Base-by-base conservation (phyloP, 2,329 filamentous ascomycete genomes). In the Magnaporthiopsis rhizophila region DNA sequence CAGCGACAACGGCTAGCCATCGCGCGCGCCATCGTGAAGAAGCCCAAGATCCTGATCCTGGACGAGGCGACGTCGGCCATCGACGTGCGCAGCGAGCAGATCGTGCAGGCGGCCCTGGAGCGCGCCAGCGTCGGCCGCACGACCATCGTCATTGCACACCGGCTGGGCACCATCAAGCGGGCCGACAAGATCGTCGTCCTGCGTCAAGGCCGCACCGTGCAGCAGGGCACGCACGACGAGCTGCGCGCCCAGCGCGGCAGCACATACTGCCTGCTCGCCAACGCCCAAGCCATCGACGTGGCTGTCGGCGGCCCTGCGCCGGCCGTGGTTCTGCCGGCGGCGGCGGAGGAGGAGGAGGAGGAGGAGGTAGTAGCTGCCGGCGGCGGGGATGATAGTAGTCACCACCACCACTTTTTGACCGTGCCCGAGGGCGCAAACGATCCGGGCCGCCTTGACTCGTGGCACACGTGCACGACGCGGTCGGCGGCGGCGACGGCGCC, bases 11-110 rank as follows among this genome's bases (percentile, higher is more conserved):
- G 86, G 4, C 76, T 89, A 12, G 83, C 85, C 0, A 87, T 89
- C 65, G 86, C 86, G 0, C 79, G 86, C 26, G 83, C 82, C 57
- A 85, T 89, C 63, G 76, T 89, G 58, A 81, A 82, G 61, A 75
- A 85, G 66, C 83, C 86, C 1, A 79, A 79, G 2, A 87, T 91
- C 62, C 76, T 91, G 1, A 83, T 91, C 9, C 77, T 87, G 24
- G 84, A 90, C 67, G 87, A 90, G 73, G 87, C 87, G 0, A 90
- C 87, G 0, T 85, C 82, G 21, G 83, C 86, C 0, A 70, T 79
- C 38, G 76, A 79, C 45, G 73, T 74, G 1, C 69, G 73, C 11
- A 74, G 76, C 11, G 78, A 80, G 59, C 72, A 76, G 32, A 77
- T 82, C 36, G 84, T 86, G 0, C 84, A 86, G 69, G 74, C 77